Conservation (phyloP, 768 basidiomycete species). For the Saitozyma sp. region DNA sequence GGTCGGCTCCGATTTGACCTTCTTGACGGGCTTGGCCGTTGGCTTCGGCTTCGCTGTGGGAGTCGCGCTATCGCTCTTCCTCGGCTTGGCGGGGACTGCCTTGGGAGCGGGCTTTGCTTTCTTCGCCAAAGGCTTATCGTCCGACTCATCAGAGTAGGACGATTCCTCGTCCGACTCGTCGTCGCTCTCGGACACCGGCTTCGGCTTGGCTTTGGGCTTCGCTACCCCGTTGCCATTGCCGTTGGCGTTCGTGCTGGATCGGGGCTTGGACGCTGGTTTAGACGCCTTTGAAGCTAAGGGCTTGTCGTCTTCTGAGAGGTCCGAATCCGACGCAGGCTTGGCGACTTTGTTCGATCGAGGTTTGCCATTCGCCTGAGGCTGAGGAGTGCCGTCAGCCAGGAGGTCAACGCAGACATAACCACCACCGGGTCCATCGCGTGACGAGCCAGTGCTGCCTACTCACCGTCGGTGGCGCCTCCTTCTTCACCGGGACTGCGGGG, state of each 20-base stretch:
- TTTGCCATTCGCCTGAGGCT: neutral
- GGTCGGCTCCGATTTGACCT: conserved; percentile 52
- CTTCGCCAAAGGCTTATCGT: conserved; percentile 57
- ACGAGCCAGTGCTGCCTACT: neutral
- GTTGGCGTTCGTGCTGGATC: conserved; percentile 8
- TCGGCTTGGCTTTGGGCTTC: conserved; percentile 53
- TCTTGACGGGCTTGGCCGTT: conserved; percentile 56
- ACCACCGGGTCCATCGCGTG: neutral
- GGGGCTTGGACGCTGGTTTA: neutral
- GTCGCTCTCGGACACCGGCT: conserved; percentile 9
- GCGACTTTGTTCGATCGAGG: conserved; percentile 18
- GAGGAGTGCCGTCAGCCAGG: neutral
- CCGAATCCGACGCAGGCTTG: conserved; percentile 14
- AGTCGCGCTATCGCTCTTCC: conserved; percentile 43
- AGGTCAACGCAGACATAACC: no score
- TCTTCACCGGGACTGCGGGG: conserved; percentile 17
- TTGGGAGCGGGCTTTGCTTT: conserved; percentile 53
- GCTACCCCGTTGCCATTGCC: conserved; percentile 37
- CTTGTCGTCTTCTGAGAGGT: conserved; percentile 50
- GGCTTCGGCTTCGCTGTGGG: conserved; percentile 53
- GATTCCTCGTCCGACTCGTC: conserved; percentile 46
- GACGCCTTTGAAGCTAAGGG: conserved; percentile 55
- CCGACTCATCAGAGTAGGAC: conserved; percentile 31
- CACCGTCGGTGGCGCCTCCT: conserved; percentile 8
- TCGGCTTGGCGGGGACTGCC: conserved; percentile 49